These are phyloP conservation scores for Xylariaceae sp. DNA, from an alignment of 2,329 filamentous ascomycete species.

Conservation along the genomic window DNA sequence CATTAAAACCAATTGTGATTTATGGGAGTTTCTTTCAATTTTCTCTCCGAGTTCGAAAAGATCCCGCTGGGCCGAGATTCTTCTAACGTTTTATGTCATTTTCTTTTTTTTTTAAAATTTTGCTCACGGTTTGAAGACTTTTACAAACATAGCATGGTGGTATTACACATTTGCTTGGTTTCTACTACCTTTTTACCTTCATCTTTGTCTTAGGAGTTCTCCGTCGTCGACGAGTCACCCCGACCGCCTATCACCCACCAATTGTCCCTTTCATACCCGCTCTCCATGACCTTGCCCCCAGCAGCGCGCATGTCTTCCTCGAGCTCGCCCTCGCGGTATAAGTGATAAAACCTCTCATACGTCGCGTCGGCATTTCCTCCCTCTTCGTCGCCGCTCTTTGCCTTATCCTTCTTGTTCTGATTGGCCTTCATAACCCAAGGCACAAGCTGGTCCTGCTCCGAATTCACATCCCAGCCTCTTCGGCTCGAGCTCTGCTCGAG, in stretches of 20 bases:
- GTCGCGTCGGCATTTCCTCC: constrained; percentile 35
- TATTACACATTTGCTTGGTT: background rate
- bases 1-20: background rate
- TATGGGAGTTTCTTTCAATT: too few relatives aligned
- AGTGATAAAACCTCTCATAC: constrained; percentile 89
- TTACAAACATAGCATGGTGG: background rate
- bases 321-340: constrained; percentile 82
- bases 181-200: background rate
- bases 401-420: constrained; percentile 20
- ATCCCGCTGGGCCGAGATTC: too few relatives aligned
- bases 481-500: constrained; percentile 84
- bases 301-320: constrained; percentile 70
- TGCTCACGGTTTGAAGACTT: background rate
- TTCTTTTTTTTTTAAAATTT: background rate
- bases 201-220: background rate
- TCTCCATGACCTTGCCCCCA: constrained; percentile 69
- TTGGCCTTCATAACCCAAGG: constrained; percentile 72
- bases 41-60: too few relatives aligned
- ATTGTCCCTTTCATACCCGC: constrained; percentile 94
- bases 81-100: background rate
- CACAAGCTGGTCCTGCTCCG: constrained; percentile 87
- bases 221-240: background rate
- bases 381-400: background rate
- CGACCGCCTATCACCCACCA: constrained; percentile 78
- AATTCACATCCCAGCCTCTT: constrained; percentile 78